Evolutionary conservation across 208 protist species (phyloP).

Genomic region (Acanthamoeba healyi): DNA sequence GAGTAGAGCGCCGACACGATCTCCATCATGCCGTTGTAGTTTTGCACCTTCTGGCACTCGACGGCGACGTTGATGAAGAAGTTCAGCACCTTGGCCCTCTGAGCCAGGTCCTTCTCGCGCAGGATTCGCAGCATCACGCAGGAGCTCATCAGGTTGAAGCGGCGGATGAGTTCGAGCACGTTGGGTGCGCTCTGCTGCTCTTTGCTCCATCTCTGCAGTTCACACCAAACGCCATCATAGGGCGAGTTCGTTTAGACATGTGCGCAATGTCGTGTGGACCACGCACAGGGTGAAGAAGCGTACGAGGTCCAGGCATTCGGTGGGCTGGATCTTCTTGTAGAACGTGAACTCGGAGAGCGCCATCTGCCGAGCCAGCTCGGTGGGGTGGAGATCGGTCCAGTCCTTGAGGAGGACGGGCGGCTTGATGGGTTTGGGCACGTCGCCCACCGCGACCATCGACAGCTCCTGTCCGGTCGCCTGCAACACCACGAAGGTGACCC

Average conservation of each 20-base stretch:
- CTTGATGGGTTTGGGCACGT: slow-evolving; percentile 47
- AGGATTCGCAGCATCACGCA: slow-evolving; percentile 19
- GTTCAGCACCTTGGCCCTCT: not conserved
- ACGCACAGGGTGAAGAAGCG: not conserved
- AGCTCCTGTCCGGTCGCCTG: slow-evolving; percentile 59
- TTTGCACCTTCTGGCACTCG: slow-evolving; percentile 64
- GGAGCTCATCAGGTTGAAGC: slow-evolving; percentile 71
- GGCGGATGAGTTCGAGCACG: slow-evolving; percentile 10
- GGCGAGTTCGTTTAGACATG: too few relatives aligned
- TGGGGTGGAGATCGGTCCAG: slow-evolving; percentile 39
- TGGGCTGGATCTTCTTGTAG: slow-evolving; percentile 68
- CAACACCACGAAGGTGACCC: not conserved
- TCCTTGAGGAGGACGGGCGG: slow-evolving; percentile 39
- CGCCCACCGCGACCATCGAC: slow-evolving; percentile 52
- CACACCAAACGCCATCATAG: not conserved
- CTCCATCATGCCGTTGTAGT: slow-evolving; percentile 76
- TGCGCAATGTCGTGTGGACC: too few relatives aligned
- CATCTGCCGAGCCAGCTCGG: slow-evolving; percentile 69
- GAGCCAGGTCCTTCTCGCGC: slow-evolving; percentile 10
- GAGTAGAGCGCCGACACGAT: slow-evolving; percentile 50
- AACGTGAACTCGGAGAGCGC: slow-evolving; percentile 36
- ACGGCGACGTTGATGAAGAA: slow-evolving; percentile 74
- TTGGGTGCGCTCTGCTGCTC: slow-evolving; percentile 24
- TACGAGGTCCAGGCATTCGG: slow-evolving; percentile 65
- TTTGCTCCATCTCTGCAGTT: slow-evolving; percentile 64